phyloP scores from a whole-genome alignment of 2,329 filamentous ascomycete genomes.

The Apiospora arundinis region DNA sequence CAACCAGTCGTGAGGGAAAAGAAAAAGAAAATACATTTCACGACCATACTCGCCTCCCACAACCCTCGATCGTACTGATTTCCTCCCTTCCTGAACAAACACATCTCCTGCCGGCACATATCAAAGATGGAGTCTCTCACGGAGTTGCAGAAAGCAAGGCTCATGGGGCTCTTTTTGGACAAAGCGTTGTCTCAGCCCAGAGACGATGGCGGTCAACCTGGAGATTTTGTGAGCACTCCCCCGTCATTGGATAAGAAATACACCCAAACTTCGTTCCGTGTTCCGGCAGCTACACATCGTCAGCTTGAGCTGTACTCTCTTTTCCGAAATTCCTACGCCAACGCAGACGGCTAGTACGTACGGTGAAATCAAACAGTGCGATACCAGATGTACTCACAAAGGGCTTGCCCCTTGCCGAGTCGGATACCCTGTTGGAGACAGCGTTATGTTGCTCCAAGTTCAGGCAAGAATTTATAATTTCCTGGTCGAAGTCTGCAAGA shows the following conservation, averaged over 20 bases:
- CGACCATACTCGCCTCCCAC: too few relatives aligned
- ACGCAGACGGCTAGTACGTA: background rate
- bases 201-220: background rate
- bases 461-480: background rate
- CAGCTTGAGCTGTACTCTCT: background rate
- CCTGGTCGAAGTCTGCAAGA: background rate
- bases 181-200: background rate
- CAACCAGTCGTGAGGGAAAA: too few relatives aligned
- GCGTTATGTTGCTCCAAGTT: background rate
- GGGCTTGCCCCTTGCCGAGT: background rate
- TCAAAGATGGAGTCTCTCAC: too few relatives aligned
- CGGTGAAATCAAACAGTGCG: background rate
- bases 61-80: too few relatives aligned
- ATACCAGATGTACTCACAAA: background rate
- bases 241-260: background rate
- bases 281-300: background rate
- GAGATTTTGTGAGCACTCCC: background rate
- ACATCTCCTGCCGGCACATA: too few relatives aligned
- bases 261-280: background rate
- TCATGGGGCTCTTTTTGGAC: background rate
- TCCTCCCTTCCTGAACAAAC: too few relatives aligned
- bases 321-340: background rate
- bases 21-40: too few relatives aligned
- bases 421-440: background rate
- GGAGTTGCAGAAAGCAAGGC: too few relatives aligned